Evolutionary conservation across 2,329 filamentous ascomycete species (phyloP), one percentile per base, ranked within the genome.

Genomic region (Pseudogymnoascus sp.): DNA sequence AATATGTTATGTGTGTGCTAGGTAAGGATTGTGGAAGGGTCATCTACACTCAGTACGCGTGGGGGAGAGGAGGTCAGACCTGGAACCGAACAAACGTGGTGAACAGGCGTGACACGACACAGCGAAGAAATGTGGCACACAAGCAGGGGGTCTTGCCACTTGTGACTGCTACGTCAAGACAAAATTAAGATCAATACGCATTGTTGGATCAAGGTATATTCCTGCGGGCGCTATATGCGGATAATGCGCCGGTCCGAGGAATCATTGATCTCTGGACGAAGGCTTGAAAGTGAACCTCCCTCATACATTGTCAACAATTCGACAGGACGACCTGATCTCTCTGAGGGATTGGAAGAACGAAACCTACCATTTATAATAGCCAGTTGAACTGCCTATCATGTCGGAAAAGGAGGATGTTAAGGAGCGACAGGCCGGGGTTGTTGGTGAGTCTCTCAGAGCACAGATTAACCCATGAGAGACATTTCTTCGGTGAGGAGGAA

Each of bases 11-110:
- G 26, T 31, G n/a, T 31, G 45, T 55, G 49, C n/a, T 3, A 33
- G 49, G 49, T 33, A 55, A 16, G 49, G 26, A n/a, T 55, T 33
- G 23, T 55, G 49, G 26, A 19, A 55, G 23, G 49, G 49, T 55
- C 12, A 8, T 52, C 45, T 31, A 31, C 16, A 31, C 26, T 31
- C n/a, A 29, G n/a, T 16, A 11, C 26, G 45, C n/a, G n/a, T 52
- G 19, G 19, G 39, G 39, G 39, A 8, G 49, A 7, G 12, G 43
- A n/a, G 29, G n/a, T 55, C n/a, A 55, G 29, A 29, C 29, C 49
- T 55, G 49, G 49, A 55, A 55, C 49, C 49, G 49, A 19, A 11
- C 49, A 55, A 55, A 55, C 49, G 49, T 55, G 19, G 49, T 55
- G 33, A 55, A 55, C 29, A 31, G 26, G 26, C 26, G 26, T 55